Evolutionary conservation across 129 eudicot species (phyloP).

Genomic region (Silybum marianum): DNA sequence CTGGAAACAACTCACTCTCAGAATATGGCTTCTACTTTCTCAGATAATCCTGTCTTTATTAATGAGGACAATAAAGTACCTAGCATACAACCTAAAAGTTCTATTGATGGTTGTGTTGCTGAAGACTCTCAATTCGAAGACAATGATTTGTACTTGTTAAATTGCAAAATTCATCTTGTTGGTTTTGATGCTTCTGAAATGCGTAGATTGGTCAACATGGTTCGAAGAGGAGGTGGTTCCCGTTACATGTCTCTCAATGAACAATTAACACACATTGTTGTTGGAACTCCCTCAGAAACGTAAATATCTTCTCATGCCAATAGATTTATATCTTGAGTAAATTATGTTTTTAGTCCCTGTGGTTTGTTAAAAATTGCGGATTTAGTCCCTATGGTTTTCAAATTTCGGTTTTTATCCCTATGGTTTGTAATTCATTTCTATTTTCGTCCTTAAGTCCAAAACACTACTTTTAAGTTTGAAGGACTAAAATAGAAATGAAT

Average conservation of each 20-base stretch:
- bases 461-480: no score
- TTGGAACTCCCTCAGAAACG: slow-evolving; percentile 87
- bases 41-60: slow-evolving; percentile 37
- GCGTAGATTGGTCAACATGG: slow-evolving; percentile 79
- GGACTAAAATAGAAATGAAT: no score
- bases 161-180: slow-evolving; percentile 78
- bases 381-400: no score
- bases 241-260: slow-evolving; percentile 78
- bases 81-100: slow-evolving; percentile 32
- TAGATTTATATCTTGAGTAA: not conserved
- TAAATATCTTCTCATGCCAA: slow-evolving; percentile 36
- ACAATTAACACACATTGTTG: slow-evolving; percentile 84
- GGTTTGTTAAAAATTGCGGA: no score
- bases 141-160: slow-evolving; percentile 73
- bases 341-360: no score
- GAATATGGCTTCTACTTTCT: slow-evolving; percentile 50
- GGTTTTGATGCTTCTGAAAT: slow-evolving; percentile 78
- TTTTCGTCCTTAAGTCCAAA: no score
- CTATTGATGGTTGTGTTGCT: slow-evolving; percentile 65
- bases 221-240: slow-evolving; percentile 95
- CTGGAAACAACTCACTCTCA: slow-evolving; percentile 61
- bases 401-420: no score
- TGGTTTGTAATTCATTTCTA: no score
- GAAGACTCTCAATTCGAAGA: slow-evolving; percentile 84
- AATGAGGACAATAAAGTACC: slow-evolving; percentile 44